A percentile compares a stretch with the other conserved stretches of the same genome.
Evolutionary conservation across 768 basidiomycete genomes (phyloP).

Genomic region (Kwoniella dendrophila): DNA sequence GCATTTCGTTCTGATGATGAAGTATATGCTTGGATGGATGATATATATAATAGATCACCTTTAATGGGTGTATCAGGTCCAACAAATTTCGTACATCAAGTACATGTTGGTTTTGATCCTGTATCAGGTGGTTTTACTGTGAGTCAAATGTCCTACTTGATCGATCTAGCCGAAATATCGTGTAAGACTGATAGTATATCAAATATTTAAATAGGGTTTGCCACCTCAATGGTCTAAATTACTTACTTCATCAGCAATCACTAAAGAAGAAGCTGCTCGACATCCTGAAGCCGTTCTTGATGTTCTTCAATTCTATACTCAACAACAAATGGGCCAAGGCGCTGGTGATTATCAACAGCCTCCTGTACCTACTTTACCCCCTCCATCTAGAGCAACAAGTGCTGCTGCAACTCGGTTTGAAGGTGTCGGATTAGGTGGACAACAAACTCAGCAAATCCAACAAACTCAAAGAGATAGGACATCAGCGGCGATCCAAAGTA

Average conservation of each 20-base stretch:
- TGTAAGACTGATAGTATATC: not conserved
- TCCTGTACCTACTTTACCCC: constrained; percentile 54
- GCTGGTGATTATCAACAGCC: constrained; percentile 27
- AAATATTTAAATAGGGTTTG: constrained; percentile 66
- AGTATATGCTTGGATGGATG: constrained; percentile 97
- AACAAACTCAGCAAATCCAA: constrained; percentile 55
- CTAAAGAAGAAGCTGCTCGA: constrained; percentile 93
- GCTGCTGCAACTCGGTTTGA: constrained; percentile 70
- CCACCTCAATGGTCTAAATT: constrained; percentile 97
- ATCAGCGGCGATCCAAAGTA: too few species aligned
- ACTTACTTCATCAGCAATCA: constrained; percentile 96
- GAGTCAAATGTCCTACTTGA: constrained; percentile 53
- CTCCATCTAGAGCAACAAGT: constrained; percentile 33
- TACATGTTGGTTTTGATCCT: constrained; percentile 96
- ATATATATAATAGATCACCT: constrained; percentile 88
- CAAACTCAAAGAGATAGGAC: too few species aligned
- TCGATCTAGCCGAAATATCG: not conserved
- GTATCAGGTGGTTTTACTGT: constrained; percentile 91
- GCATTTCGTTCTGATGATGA: constrained; percentile 71
- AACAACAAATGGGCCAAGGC: constrained; percentile 65
- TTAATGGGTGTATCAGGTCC: constrained; percentile 91
- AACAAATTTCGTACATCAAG: constrained; percentile 97
- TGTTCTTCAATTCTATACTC: constrained; percentile 97
- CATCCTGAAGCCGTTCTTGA: constrained; percentile 97
- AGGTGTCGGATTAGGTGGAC: constrained; percentile 85